Evolutionary conservation across 371 early-diverging fungal species (phyloP), one percentile per base, ranked within the genome.

Genomic region (Actinomucor elegans): DNA sequence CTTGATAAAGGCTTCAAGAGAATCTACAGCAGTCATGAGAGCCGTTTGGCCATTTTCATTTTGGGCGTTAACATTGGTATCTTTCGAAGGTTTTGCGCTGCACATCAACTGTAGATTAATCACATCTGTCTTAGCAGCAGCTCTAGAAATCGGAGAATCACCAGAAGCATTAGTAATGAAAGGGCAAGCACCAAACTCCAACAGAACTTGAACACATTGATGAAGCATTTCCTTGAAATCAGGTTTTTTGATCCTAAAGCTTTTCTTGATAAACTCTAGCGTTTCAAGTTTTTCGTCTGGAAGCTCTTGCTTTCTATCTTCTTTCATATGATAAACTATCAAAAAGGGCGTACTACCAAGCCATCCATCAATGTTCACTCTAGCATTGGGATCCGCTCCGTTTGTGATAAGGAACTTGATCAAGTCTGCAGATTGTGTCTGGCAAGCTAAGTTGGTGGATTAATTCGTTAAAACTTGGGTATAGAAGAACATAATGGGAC

Each of bases 151-250:
- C 2, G 77, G 55, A 17, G 66, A 58, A 12, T 57, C 41, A 3
- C 66, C 59, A 18, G 50, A 34, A 2, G 64, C 18, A 34, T 63
- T 52, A 0, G 43, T 37, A 15, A 57, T 11, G 45, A 69, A 79
- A 2, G 83, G 69, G 45, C 71, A 65, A 15, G 70, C 79, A 9
- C 69, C 66, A 53, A 55, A 48, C 0, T 56, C 15, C 1, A 77
- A 24, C 7, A 76, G 58, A 9, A 49, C 7, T 20, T 55, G 15
- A 2, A 78, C 40, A 1, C 73, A 57, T 7, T 54, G 12, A 4
- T 45, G 15, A 17, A 63, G 51, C 14, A 58, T 40, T 4, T 40
- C 15, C 3, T 56, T 31, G 23, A 69, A 64, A 17, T 75, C 52
- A 1, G 73, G 74, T 17, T 65, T 61, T 9, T 33, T 42, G 0